Conservation (phyloP, 805 yeast species). For the Starmerella apis region DNA sequence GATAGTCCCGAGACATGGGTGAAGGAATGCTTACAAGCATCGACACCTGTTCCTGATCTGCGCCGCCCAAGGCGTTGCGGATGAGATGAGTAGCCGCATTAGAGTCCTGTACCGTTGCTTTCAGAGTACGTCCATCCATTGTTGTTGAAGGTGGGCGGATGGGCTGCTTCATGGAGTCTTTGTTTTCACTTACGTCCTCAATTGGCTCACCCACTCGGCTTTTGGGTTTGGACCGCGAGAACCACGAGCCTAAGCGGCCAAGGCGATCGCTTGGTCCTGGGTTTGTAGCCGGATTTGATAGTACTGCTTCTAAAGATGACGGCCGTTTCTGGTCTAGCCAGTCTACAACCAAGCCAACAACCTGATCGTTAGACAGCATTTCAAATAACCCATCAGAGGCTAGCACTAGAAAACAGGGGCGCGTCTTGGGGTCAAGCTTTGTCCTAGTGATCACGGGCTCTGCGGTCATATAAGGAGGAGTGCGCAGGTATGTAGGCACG, state of each 20-base stretch:
- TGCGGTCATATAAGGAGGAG: conserved; percentile 97
- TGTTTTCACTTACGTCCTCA: conserved; percentile 37
- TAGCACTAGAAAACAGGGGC: conserved; percentile 74
- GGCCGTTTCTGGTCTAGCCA: conserved; percentile 78
- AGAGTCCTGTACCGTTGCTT: conserved; percentile 51
- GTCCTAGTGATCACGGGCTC: conserved; percentile 85
- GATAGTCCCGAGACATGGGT: conserved; percentile 79
- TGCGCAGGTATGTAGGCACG: conserved; percentile 53
- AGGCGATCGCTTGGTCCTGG: conserved; percentile 5
- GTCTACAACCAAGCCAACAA: conserved; percentile 79
- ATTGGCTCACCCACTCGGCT: conserved; percentile 26
- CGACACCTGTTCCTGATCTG: conserved; percentile 75
- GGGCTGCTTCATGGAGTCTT: conserved; percentile 54
- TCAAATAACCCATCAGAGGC: conserved; percentile 94
- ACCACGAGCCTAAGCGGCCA: conserved; percentile 19
- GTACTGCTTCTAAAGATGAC: conserved; percentile 15
- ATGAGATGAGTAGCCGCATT: conserved; percentile 89
- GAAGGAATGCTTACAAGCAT: conserved; percentile 84
- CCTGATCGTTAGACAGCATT: conserved; percentile 82
- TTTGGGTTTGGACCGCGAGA: conserved; percentile 13
- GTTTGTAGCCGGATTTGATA: conserved; percentile 13
- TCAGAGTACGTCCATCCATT: conserved; percentile 13
- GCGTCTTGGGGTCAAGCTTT: conserved; percentile 52
- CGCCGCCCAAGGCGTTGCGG: conserved; percentile 87
- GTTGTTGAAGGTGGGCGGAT: conserved; percentile 39